Percentiles rank a stretch among this genome's conserved stretches.
Conservation (phyloP, 108 stramenopile genomes). For the Cyclostephanos invisitatus region DNA sequence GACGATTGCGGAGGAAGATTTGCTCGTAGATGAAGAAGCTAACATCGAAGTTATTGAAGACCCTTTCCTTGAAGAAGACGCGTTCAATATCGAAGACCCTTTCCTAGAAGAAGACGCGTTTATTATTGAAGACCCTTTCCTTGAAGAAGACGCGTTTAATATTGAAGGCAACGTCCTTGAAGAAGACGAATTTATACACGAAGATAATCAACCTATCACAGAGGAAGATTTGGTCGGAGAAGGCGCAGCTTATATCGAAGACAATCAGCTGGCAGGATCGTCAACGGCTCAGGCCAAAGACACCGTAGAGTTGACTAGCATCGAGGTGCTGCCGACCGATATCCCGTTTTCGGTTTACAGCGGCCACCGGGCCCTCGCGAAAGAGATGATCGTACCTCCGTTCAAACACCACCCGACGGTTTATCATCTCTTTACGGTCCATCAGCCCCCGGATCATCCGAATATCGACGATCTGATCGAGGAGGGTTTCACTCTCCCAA, state of each 20-base stretch:
- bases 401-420: constrained; percentile 30
- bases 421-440: constrained; percentile 14
- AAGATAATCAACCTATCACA: too few relatives aligned
- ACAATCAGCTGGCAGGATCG: neutral
- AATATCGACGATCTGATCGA: constrained; percentile 31
- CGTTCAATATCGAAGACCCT: too few relatives aligned
- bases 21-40: too few relatives aligned
- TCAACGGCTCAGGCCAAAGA: neutral
- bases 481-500: constrained; percentile 27
- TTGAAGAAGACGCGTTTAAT: neutral
- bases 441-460: constrained; percentile 21
- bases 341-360: constrained; percentile 26
- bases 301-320: neutral
- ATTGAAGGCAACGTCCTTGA: too few relatives aligned
- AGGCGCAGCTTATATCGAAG: neutral
- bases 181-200: neutral
- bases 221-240: too few relatives aligned
- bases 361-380: constrained; percentile 23
- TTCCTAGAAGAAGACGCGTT: neutral
- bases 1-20: too few relatives aligned
- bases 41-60: too few relatives aligned
- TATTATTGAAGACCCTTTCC: too few relatives aligned
- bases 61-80: neutral
- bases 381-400: constrained; percentile 12
- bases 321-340: neutral